phyloP scores from a whole-genome alignment of 441 rosid species.

The Omphalea diandra region DNA sequence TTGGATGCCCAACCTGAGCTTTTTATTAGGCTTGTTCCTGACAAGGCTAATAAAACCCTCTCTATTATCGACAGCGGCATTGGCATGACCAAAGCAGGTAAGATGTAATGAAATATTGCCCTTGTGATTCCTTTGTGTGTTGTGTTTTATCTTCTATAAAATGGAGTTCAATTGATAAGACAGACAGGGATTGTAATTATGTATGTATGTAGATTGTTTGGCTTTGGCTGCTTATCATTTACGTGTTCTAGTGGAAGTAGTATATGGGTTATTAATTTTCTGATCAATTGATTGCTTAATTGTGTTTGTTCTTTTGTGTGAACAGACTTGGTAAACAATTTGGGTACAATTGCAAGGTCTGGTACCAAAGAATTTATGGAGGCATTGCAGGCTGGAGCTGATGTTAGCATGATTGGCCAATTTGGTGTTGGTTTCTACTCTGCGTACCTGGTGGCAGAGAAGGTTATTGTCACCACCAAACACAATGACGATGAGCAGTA shows the following conservation, averaged over 20 bases:
- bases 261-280: too few species aligned
- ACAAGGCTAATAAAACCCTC: conserved; percentile 62
- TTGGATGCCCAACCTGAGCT: conserved; percentile 82
- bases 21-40: conserved; percentile 74
- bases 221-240: too few species aligned
- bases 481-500: conserved; percentile 91
- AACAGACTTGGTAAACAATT: conserved; percentile 80
- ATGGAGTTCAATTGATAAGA: too few species aligned
- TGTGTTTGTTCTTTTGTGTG: too few species aligned
- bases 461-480: conserved; percentile 69
- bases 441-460: conserved; percentile 85
- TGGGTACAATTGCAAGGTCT: conserved; percentile 95
- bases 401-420: conserved; percentile 97
- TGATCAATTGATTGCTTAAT: too few species aligned
- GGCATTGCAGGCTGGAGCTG: conserved; percentile 91
- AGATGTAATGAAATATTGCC: not conserved
- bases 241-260: too few species aligned
- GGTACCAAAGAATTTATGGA: conserved; percentile 99
- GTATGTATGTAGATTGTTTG: too few species aligned
- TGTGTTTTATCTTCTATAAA: not conserved
- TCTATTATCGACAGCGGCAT: conserved; percentile 75
- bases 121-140: not conserved
- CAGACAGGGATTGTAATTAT: too few species aligned
- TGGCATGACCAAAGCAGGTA: conserved; percentile 93
- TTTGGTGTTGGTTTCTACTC: conserved; percentile 96